A percentile compares a stretch with the other conserved stretches of the same genome.
phyloP scores from a whole-genome alignment of 2,329 filamentous ascomycete genomes.

The Hypoxylon sp. region DNA sequence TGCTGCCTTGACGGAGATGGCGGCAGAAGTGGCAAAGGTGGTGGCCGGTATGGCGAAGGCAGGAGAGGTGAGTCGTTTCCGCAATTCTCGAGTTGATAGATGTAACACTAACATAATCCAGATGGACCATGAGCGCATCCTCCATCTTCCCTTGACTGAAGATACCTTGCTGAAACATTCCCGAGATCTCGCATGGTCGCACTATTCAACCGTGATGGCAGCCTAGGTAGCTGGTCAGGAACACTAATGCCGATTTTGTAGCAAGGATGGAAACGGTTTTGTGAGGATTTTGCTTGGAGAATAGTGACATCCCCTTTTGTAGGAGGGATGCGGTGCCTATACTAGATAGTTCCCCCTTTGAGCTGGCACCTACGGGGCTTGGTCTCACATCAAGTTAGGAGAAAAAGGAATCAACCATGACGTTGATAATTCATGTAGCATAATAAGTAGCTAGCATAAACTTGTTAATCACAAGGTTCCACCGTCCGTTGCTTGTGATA shows the following conservation, averaged over 20 bases:
- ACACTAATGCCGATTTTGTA: conserved; percentile 1
- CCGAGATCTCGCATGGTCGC: conserved; percentile 54
- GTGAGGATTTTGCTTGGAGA: conserved; percentile 12
- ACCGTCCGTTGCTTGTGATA: not conserved
- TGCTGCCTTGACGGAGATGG: conserved; percentile 56
- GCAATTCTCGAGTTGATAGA: not conserved
- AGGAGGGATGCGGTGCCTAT: conserved; percentile 31
- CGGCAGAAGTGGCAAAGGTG: conserved; percentile 54
- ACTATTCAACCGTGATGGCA: conserved; percentile 53
- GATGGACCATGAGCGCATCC: conserved; percentile 53
- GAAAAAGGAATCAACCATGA: conserved; percentile 2
- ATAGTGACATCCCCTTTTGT: conserved; percentile 7
- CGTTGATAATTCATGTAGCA: conserved; percentile 36
- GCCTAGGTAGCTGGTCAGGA: conserved; percentile 43
- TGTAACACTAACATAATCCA: conserved; percentile 46
- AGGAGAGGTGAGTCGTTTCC: conserved; percentile 50
- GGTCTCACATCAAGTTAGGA: conserved; percentile 7
- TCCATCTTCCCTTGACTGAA: conserved; percentile 55
- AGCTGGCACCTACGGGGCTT: conserved; percentile 3
- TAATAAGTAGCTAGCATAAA: conserved; percentile 43
- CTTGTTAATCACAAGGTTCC: conserved; percentile 29
- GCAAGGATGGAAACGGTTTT: conserved; percentile 2
- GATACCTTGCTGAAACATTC: conserved; percentile 55
- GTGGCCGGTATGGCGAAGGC: conserved; percentile 52
- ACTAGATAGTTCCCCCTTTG: conserved; percentile 31